phyloP scores from a whole-genome alignment of 257 asterid species.

The Solanum corneliomulleri region DNA sequence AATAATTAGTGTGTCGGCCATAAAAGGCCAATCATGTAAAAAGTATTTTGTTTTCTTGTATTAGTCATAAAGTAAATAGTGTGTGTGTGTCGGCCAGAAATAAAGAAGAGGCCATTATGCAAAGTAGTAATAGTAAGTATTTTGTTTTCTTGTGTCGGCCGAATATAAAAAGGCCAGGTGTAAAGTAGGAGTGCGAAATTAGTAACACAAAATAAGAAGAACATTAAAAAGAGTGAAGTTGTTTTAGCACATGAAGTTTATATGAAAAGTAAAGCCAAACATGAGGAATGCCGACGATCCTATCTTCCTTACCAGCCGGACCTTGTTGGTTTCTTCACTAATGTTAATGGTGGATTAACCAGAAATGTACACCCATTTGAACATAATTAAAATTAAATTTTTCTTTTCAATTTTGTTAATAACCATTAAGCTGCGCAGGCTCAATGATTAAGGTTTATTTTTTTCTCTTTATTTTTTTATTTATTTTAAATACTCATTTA shows the following conservation, averaged over 20 bases:
- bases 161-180: too few species aligned
- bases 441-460: too few species aligned
- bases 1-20: too few species aligned
- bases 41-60: too few species aligned
- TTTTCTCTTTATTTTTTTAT: neutral
- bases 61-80: too few species aligned
- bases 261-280: conserved; percentile 5
- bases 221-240: neutral
- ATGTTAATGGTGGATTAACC: conserved; percentile 10
- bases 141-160: too few species aligned
- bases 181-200: too few species aligned
- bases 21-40: too few species aligned
- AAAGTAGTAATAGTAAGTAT: too few species aligned
- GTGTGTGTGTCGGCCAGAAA: too few species aligned
- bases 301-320: conserved; percentile 13
- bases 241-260: conserved; percentile 10
- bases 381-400: neutral
- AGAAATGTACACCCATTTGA: conserved; percentile 10
- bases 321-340: conserved; percentile 11
- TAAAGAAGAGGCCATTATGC: too few species aligned
- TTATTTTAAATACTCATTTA: neutral
- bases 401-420: neutral
- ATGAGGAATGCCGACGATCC: conserved; percentile 1
- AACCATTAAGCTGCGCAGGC: too few species aligned
- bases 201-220: neutral